These are phyloP conservation scores for Litchi chinensis DNA, from an alignment of 345 rosid genomes.

Conservation along the genomic window DNA sequence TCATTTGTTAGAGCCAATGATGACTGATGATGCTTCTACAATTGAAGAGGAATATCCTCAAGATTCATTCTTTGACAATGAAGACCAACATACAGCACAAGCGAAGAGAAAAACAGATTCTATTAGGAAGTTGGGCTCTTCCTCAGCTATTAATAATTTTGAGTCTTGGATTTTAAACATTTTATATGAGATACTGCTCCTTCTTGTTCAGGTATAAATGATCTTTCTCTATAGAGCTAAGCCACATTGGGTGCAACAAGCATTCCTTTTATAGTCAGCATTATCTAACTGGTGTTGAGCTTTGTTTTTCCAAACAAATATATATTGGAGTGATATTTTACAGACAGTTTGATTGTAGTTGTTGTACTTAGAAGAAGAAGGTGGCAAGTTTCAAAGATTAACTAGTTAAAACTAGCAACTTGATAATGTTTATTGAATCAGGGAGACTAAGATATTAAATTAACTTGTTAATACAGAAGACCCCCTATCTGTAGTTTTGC, in stretches of 20 bases:
- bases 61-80: constrained; percentile 65
- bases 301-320: not conserved
- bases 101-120: constrained; percentile 56
- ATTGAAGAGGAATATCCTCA: constrained; percentile 82
- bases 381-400: not conserved
- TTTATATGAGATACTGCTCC: constrained; percentile 84
- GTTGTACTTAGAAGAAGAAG: not conserved
- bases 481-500: not conserved
- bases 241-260: not conserved
- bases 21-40: constrained; percentile 63
- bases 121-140: constrained; percentile 48
- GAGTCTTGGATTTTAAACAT: constrained; percentile 95
- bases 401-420: not conserved
- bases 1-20: constrained; percentile 86
- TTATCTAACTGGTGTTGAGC: not conserved
- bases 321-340: not conserved
- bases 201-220: constrained; percentile 85
- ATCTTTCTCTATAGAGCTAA: not conserved
- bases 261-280: not conserved
- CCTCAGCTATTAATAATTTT: constrained; percentile 71
- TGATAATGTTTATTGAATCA: not conserved
- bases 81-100: constrained; percentile 52
- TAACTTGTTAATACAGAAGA: not conserved
- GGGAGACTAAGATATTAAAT: not conserved
- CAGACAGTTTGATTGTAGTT: not conserved